Conservation (phyloP, 1,284 basidiomycete genomes). For the Schizophyllum commune region DNA sequence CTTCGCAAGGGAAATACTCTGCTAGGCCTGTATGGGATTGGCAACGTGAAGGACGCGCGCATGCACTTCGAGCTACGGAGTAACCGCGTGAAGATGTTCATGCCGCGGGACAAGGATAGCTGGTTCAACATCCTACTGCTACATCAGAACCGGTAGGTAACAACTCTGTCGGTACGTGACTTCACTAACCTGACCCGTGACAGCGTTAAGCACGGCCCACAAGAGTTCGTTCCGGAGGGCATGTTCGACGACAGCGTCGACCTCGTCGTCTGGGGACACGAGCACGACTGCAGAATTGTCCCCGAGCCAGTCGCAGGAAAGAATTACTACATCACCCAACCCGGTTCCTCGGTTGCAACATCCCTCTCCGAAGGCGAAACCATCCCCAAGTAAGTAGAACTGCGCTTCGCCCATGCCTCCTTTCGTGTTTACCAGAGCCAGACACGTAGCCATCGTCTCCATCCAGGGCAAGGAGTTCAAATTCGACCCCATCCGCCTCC, state of each 20-base stretch:
- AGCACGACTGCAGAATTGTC: constrained; percentile 92
- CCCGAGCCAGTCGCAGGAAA: constrained; percentile 91
- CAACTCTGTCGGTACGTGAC: background rate
- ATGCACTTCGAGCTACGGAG: constrained; percentile 95
- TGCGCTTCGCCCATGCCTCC: too few relatives aligned
- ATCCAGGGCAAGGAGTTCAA: constrained; percentile 85
- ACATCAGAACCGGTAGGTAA: constrained; percentile 88
- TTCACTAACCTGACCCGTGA: constrained; percentile 2
- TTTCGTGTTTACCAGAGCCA: too few relatives aligned
- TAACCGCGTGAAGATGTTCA: constrained; percentile 93
- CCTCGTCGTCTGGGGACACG: constrained; percentile 96
- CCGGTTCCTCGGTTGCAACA: constrained; percentile 93
- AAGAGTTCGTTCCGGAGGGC: constrained; percentile 89
- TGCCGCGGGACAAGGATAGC: constrained; percentile 81
- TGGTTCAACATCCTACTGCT: constrained; percentile 96
- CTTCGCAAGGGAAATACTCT: constrained; percentile 84
- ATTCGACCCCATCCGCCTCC: constrained; percentile 78
- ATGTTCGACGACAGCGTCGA: constrained; percentile 96
- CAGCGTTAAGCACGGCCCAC: constrained; percentile 90
- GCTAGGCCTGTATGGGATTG: constrained; percentile 90
- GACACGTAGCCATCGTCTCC: constrained; percentile 82
- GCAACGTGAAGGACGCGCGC: constrained; percentile 93
- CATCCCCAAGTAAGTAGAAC: constrained; percentile 78
- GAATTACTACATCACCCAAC: constrained; percentile 88
- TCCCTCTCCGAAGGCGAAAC: constrained; percentile 88